Conservation (phyloP, 495 filamentous ascomycete genomes). For the Xanthoparmelia taractica region DNA sequence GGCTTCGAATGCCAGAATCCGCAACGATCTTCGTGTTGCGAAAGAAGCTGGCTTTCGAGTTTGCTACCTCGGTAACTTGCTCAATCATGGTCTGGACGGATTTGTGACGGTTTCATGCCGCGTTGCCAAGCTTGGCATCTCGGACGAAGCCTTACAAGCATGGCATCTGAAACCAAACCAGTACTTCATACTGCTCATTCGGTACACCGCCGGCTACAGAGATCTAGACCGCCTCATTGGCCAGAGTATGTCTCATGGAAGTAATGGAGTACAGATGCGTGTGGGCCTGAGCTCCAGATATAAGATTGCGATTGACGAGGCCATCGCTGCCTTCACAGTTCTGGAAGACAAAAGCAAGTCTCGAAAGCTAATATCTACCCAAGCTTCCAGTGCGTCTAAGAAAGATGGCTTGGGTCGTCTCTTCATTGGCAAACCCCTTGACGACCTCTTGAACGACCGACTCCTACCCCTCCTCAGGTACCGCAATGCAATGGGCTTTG, state of each 20-base stretch:
- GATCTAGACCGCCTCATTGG: conserved; percentile 43
- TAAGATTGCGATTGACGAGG: conserved; percentile 38
- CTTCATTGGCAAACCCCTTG: conserved; percentile 67
- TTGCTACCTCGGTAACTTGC: conserved; percentile 50
- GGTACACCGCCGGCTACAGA: conserved; percentile 52
- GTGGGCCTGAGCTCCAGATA: conserved; percentile 44
- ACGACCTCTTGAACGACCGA: conserved; percentile 60
- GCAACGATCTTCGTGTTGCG: conserved; percentile 53
- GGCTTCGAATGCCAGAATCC: conserved; percentile 36
- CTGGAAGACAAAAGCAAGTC: conserved; percentile 26
- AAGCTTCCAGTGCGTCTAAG: conserved; percentile 5
- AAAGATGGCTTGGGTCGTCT: conserved; percentile 37
- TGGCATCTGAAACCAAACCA: conserved; percentile 64
- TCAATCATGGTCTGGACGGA: conserved; percentile 34
- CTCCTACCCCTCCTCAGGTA: conserved; percentile 57
- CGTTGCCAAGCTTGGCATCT: conserved; percentile 63
- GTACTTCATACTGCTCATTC: conserved; percentile 73
- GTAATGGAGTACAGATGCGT: conserved; percentile 31
- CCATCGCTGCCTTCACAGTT: conserved; percentile 43
- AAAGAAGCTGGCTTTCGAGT: conserved; percentile 66
- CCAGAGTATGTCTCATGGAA: conserved; percentile 8
- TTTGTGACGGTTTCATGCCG: conserved; percentile 54
- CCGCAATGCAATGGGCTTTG: conserved; percentile 43
- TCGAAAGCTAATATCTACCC: conserved; percentile 5
- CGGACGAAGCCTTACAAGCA: conserved; percentile 65